Evolutionary conservation across 257 asterid genomes (phyloP), one percentile per base, ranked within the genome.

Genomic region (Rauvolfia tetraphylla): DNA sequence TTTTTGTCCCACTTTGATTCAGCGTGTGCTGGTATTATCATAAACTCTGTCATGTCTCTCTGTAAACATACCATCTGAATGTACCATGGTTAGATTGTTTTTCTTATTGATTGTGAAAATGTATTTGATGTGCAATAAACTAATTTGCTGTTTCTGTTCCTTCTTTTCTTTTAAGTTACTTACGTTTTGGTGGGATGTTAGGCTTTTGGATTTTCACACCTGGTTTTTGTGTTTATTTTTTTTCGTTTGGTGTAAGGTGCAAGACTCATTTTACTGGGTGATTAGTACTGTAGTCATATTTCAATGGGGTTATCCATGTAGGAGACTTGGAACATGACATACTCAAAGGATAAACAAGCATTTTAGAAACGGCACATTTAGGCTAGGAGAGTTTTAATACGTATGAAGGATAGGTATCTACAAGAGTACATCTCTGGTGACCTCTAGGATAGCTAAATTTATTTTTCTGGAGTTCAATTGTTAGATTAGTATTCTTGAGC

Each of bases 341-440:
- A 46, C 13, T 46, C 14, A n/a, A n/a, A n/a, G n/a, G n/a, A n/a
- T 7, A 46, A 46, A 0, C 53, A 46, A 46, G 53, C 11, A 46
- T 9, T 46, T 46, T 4, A 46, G 53, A 46, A 46, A 14, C 11
- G 13, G 17, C 53, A 46, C 11, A 9, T 11, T 14, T 46, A 46
- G 11, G 98, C 98, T 77, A 97, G 95, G 75, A 90, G 92, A 80
- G 95, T 90, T 86, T 82, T 95, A 87, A 93, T 85, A 56, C 96
- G 91, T 69, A 95, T 95, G 98, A 93, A 93, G 85, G 98, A 93
- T 83, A 89, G 97, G 98, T 93, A 74, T 53, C 76, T 36, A 63
- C 44, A 46, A n/a, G 39, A 33, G 39, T 13, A 38, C 12, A 22
- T 31, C 20, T 79, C 20, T n/a, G 31, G 41, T 14, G 9, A 13